Percentiles rank a stretch among this genome's conserved stretches.
Evolutionary conservation across 495 filamentous ascomycete genomes (phyloP).

Genomic region (Hyaloscypha hepaticicola): DNA sequence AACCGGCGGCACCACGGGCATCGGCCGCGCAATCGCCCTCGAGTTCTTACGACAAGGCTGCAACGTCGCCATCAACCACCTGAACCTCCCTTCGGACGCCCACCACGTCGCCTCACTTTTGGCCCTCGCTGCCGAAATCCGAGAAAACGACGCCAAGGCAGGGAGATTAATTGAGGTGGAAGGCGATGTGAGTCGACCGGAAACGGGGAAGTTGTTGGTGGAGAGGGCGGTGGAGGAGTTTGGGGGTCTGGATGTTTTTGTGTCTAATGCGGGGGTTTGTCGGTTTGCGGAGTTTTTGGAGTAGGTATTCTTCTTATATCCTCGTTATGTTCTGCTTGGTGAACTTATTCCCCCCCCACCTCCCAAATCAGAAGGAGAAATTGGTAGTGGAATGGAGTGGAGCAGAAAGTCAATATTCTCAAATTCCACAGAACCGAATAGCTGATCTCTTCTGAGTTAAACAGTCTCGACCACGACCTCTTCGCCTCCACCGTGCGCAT

Average conservation of each 20-base stretch:
- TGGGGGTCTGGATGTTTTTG: constrained; percentile 70
- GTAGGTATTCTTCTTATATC: constrained; percentile 36
- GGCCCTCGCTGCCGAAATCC: constrained; percentile 49
- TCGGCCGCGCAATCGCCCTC: constrained; percentile 72
- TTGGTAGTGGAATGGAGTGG: neutral
- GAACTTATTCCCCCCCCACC: neutral
- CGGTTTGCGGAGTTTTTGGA: constrained; percentile 79
- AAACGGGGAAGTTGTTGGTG: constrained; percentile 60
- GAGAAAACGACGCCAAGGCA: constrained; percentile 32
- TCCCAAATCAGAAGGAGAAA: neutral
- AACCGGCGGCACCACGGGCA: constrained; percentile 74
- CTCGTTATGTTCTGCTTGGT: neutral
- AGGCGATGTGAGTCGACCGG: constrained; percentile 66
- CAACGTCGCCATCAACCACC: constrained; percentile 69
- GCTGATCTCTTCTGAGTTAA: neutral
- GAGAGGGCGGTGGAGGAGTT: constrained; percentile 56
- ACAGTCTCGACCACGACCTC: constrained; percentile 57
- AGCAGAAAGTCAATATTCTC: neutral
- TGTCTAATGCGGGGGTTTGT: constrained; percentile 87
- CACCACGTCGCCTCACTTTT: constrained; percentile 54
- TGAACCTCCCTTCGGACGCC: constrained; percentile 54
- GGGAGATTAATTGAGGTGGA: constrained; percentile 56
- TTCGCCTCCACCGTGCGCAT: constrained; percentile 65
- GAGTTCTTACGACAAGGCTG: constrained; percentile 69
- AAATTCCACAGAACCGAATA: neutral